Evolutionary conservation across 768 basidiomycete genomes (phyloP), one percentile per base, ranked within the genome.

Genomic region (Boletus tomentosulus): DNA sequence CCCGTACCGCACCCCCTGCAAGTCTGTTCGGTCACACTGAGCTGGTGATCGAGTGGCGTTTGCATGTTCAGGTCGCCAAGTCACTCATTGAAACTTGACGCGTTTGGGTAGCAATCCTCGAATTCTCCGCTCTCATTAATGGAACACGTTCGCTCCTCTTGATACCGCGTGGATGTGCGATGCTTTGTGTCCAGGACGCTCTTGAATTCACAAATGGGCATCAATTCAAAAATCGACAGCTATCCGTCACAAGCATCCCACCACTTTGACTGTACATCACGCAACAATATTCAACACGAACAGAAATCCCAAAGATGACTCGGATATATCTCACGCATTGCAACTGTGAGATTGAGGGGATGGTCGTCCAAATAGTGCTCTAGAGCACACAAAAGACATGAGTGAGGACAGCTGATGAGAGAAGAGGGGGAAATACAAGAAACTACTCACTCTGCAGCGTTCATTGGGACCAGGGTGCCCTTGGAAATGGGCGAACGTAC

Each of bases 401-500:
- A 62, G 66, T 53, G 51, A 63, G 47, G 39, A 57, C 51, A 42
- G 50, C 57, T 43, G 45, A 33, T 39, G 24, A 48, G 5, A 48
- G 41, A 41, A 22, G 30, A 10, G 35, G 4, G 28, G 12, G 2
- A 46, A 25, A 19, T 19, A 19, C 19, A 19, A 19, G 19, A 19
- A 19, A 19, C 19, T 33, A 66, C 67, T 63, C 54, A 69, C 68
- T 57, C 59, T 46, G 50, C 27, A 9, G 46, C 41, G 24, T 49
- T 55, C 27, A 54, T 50, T 34, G 68, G 68, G 30, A 71, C 9
- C 53, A 61, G 57, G 4, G 60, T 56, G 12, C 67, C 63, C 37
- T 45, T 63, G 41, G 34, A 43, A 35, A 69, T 58, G 15, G 68
- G 69, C 41, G 68, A 69, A 43, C 68, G 68, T 42, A 67, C 67